phyloP scores from a whole-genome alignment of 2,329 filamentous ascomycete species.

The Macrophomina tecta region DNA sequence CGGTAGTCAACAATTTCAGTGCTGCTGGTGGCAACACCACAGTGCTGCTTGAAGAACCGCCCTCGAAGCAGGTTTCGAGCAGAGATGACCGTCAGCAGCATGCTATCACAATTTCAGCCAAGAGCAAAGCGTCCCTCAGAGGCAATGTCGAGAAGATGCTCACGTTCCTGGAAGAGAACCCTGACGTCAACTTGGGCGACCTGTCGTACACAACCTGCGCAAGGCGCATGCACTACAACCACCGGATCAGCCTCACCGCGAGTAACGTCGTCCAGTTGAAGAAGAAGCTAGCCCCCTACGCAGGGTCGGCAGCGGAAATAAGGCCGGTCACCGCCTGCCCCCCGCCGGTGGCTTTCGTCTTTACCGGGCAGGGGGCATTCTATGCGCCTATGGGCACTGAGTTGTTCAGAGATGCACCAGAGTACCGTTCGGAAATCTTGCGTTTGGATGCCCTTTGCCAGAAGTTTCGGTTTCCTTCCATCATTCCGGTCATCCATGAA shows the following conservation, averaged over 20 bases:
- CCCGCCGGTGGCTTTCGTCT: conserved; percentile 44
- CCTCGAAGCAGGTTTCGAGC: conserved; percentile 25
- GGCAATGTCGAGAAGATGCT: conserved; percentile 30
- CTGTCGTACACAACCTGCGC: conserved; percentile 39
- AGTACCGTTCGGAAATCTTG: conserved; percentile 41
- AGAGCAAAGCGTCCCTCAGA: conserved; percentile 29
- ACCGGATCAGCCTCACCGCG: too few relatives aligned
- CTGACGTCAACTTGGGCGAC: conserved; percentile 27
- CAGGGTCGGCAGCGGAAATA: not conserved
- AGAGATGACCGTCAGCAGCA: conserved; percentile 32
- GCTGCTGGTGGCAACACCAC: conserved; percentile 70
- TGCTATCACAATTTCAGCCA: conserved; percentile 33
- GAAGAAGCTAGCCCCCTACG: conserved; percentile 17
- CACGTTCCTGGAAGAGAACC: conserved; percentile 29
- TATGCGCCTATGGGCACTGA: conserved; percentile 33
- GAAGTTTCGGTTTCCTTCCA: conserved; percentile 40
- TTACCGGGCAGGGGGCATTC: conserved; percentile 47
- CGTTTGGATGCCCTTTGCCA: conserved; percentile 39
- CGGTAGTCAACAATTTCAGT: conserved; percentile 50
- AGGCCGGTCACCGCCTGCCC: conserved; percentile 26
- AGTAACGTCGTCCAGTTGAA: not conserved
- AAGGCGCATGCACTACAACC: conserved; percentile 34
- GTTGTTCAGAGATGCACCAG: conserved; percentile 31
- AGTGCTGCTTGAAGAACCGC: conserved; percentile 35
- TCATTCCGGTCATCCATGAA: conserved; percentile 30